phyloP scores from a whole-genome alignment of 106 monocot species.

The Ottelia alismoides region DNA sequence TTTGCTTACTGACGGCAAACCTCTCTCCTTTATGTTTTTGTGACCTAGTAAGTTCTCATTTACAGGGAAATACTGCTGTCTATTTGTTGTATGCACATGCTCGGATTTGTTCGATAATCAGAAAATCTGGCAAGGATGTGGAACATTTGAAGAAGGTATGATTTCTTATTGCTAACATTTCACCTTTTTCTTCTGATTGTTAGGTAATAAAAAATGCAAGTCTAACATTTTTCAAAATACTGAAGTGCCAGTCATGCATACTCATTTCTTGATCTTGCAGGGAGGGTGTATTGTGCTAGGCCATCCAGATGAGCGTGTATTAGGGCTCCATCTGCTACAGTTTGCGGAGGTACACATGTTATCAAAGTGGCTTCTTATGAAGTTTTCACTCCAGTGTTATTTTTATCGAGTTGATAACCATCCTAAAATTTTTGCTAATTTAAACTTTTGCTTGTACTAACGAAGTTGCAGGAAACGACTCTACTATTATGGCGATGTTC shows the following conservation, averaged over 20 bases:
- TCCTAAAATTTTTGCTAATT: too few species aligned
- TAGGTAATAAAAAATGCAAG: too few species aligned
- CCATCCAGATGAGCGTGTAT: conserved; percentile 69
- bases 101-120: conserved; percentile 91
- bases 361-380: too few species aligned
- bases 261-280: conserved; percentile 27
- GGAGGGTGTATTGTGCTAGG: conserved; percentile 34
- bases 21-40: not conserved
- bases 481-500: too few species aligned
- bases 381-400: too few species aligned
- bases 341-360: conserved; percentile 61
- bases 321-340: conserved; percentile 72
- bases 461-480: too few species aligned
- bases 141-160: conserved; percentile 65
- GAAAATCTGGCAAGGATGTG: conserved; percentile 76
- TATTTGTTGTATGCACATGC: conserved; percentile 97
- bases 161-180: not conserved
- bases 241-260: too few species aligned
- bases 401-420: too few species aligned
- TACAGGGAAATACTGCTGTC: conserved; percentile 92
- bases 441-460: too few species aligned
- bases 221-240: conserved; percentile 1
- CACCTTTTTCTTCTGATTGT: not conserved
- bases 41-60: not conserved
- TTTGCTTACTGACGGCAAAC: too few species aligned